Conservation (phyloP, 805 yeast species). For the Ogataea nonfermentans region DNA sequence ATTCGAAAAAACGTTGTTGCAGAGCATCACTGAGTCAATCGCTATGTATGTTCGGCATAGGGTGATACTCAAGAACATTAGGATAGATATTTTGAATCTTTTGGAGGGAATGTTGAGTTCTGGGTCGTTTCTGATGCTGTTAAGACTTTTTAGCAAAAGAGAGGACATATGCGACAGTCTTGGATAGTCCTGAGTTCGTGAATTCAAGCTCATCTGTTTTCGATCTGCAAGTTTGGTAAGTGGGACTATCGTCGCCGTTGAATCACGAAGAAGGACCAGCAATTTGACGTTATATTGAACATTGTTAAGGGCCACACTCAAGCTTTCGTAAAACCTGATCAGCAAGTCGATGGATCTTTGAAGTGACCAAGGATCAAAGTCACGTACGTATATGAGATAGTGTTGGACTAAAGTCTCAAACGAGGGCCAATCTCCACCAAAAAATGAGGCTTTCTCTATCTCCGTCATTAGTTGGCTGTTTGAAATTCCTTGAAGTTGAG, state of each 20-base stretch:
- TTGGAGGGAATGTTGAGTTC: slow-evolving; percentile 34
- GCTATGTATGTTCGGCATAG: slow-evolving; percentile 52
- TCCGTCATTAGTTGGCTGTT: slow-evolving; percentile 25
- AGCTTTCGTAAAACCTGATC: slow-evolving; percentile 44
- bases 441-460: slow-evolving; percentile 31
- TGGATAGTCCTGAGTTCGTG: slow-evolving; percentile 36
- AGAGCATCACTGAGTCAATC: slow-evolving; percentile 53
- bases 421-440: slow-evolving; percentile 39
- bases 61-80: slow-evolving; percentile 47
- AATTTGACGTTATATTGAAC: slow-evolving; percentile 38
- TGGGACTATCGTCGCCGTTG: slow-evolving; percentile 42
- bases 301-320: slow-evolving; percentile 50
- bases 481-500: slow-evolving; percentile 21
- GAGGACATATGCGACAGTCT: slow-evolving; percentile 48
- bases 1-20: slow-evolving; percentile 61
- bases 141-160: slow-evolving; percentile 46
- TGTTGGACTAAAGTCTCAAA: slow-evolving; percentile 43
- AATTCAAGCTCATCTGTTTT: slow-evolving; percentile 38
- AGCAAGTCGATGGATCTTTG: slow-evolving; percentile 55
- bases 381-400: slow-evolving; percentile 45
- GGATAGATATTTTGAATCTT: slow-evolving; percentile 41
- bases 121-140: slow-evolving; percentile 47
- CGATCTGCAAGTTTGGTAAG: slow-evolving; percentile 42
- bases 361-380: slow-evolving; percentile 55
- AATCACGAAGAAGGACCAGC: slow-evolving; percentile 37